Base-by-base conservation (phyloP, 164 flowering plant species). In the Liquidambar formosana region DNA sequence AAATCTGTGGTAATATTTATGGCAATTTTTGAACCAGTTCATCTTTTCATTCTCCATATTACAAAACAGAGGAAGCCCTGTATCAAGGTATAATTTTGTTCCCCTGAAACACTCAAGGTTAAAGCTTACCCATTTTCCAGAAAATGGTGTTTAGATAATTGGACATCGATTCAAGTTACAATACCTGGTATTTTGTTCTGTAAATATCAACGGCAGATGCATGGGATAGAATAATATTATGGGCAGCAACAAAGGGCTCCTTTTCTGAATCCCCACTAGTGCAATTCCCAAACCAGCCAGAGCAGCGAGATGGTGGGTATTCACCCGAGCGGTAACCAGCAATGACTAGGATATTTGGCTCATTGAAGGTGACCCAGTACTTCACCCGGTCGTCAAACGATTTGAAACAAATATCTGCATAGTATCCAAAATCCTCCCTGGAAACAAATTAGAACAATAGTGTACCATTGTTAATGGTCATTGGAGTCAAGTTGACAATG, bases 311-410 rank as follows among this genome's bases (percentile, higher is more conserved):
- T 27, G 92, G 92, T 8, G 94, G 90, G 59, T 61, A 80, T 0
- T 33, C 27, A 0, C 90, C 90, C 10, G 60, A 44, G 0, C 77
- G 67, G 56, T 86, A 88, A 23, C 85, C 81, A 11, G 52, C 61
- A 26, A 68, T 38, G 0, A 61, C 87, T 13, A 28, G 19, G 4
- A 79, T 47, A 61, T 85, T 84, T 0, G 89, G 89, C 71, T 85
- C 88, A 47, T 88, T 88, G 71, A 88, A 80, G 61, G 90, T 88
- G 14, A 27, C 76, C 89, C 90, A 88, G 59, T 77, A 73, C 69
- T 86, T 85, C 58, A 86, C 90, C 19, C 90, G 49, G 65, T 85
- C 85, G 4, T 88, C 90, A 70, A 83, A 89, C 13, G 63, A 61
- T 54, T 67, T 72, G 71, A 89, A 89, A 68, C 93, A 89, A 0